Evolutionary conservation across 2,329 filamentous ascomycete species (phyloP).

Genomic region (Juglanconis oblonga): DNA sequence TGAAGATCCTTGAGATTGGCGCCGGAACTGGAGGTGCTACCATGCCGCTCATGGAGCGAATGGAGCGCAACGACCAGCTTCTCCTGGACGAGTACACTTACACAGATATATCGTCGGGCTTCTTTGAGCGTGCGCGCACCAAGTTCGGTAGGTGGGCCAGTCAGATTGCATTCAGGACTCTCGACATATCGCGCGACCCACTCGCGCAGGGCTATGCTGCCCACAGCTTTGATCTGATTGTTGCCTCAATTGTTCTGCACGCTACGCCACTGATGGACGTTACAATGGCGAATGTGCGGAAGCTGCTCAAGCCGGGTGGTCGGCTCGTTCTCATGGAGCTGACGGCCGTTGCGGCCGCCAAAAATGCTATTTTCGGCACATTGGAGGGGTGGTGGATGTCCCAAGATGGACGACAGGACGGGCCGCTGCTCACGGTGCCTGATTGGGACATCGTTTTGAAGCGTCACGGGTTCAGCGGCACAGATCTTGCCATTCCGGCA

Average conservation of each 20-base stretch:
- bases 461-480: background rate
- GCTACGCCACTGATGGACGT: constrained; percentile 22
- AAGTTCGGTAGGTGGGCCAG: constrained; percentile 25
- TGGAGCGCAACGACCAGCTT: constrained; percentile 12
- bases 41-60: constrained; percentile 1
- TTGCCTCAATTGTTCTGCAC: constrained; percentile 30
- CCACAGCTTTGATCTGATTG: constrained; percentile 28
- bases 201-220: constrained; percentile 28
- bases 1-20: constrained; percentile 9
- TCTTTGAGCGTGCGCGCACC: constrained; percentile 33
- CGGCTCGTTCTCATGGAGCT: constrained; percentile 23
- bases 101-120: constrained; percentile 38
- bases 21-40: constrained; percentile 25
- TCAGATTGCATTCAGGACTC: constrained; percentile 23
- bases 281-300: constrained; percentile 24
- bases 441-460: background rate
- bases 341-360: constrained; percentile 4
- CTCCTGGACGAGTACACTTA: constrained; percentile 33
- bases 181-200: constrained; percentile 27
- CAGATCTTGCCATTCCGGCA: too few relatives aligned
- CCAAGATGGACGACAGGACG: background rate
- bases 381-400: constrained; percentile 9
- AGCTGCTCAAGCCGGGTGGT: constrained; percentile 32
- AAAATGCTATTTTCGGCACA: constrained; percentile 3
- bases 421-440: constrained; percentile 3